Conservation (phyloP, 208 protist genomes). For the Trypanosomatidae sp. region DNA sequence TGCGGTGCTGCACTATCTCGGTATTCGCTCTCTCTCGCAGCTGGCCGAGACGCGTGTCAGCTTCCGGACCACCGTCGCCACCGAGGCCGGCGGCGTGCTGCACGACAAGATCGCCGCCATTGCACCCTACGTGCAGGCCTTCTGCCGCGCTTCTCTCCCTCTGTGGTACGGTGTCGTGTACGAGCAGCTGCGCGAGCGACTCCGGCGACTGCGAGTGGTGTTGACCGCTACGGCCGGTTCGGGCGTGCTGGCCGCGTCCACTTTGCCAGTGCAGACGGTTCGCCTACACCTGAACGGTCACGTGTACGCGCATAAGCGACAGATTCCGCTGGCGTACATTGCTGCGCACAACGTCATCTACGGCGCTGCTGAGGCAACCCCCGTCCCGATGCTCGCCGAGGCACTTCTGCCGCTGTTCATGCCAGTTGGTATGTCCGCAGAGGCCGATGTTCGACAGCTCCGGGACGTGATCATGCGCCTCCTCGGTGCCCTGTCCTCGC, state of each 20-base stretch:
- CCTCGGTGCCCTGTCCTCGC: conserved; percentile 21
- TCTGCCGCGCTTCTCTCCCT: conserved; percentile 25
- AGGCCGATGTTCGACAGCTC: conserved; percentile 4
- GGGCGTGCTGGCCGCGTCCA: conserved; percentile 7
- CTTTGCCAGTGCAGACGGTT: conserved; percentile 12
- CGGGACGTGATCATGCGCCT: conserved; percentile 7
- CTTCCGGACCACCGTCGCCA: conserved; percentile 27
- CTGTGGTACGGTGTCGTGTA: conserved; percentile 40
- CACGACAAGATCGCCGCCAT: conserved; percentile 43
- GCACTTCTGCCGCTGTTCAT: conserved; percentile 51
- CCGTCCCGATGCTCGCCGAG: conserved; percentile 40
- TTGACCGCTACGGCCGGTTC: conserved; percentile 25
- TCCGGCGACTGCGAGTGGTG: conserved; percentile 43
- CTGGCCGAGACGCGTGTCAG: conserved; percentile 37
- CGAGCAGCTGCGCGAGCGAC: conserved; percentile 17
- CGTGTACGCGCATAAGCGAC: conserved; percentile 35
- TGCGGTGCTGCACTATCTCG: conserved; percentile 46
- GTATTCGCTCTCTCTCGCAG: conserved; percentile 42
- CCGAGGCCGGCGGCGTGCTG: conserved; percentile 23
- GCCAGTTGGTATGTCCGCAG: not conserved
- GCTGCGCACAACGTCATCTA: conserved; percentile 73
- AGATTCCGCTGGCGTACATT: conserved; percentile 56
- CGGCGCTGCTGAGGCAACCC: conserved; percentile 44
- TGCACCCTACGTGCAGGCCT: conserved; percentile 51
- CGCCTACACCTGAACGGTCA: conserved; percentile 18